Evolutionary conservation across 2,329 filamentous ascomycete genomes (phyloP).

Genomic region (Magnaporthales sp.): DNA sequence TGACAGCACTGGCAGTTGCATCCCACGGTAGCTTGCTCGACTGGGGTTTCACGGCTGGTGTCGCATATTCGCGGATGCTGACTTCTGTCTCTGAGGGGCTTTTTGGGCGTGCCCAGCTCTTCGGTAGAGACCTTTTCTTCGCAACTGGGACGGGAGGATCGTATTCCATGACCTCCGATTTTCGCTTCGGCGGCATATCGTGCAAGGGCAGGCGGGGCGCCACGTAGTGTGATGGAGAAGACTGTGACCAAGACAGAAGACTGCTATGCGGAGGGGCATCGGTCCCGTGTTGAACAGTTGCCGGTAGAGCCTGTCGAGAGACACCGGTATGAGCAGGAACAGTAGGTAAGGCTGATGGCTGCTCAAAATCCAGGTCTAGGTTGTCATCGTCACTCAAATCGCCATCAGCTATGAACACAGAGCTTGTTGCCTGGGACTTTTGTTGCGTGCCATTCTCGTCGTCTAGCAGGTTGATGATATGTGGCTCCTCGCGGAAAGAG

Average conservation of each 20-base stretch:
- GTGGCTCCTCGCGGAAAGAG: slow-evolving; percentile 36
- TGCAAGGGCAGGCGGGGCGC: slow-evolving; percentile 22
- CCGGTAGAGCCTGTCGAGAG: slow-evolving; percentile 10
- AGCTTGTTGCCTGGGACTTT: slow-evolving; percentile 14
- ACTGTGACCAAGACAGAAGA: slow-evolving; percentile 63
- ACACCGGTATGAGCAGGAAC: slow-evolving; percentile 10
- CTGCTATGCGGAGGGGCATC: slow-evolving; percentile 18
- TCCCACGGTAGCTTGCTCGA: slow-evolving; percentile 51
- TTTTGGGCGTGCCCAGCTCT: slow-evolving; percentile 23
- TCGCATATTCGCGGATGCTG: neutral
- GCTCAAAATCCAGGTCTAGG: slow-evolving; percentile 60
- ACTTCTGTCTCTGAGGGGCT: slow-evolving; percentile 8
- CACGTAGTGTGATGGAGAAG: slow-evolving; percentile 40
- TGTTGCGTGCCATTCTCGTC: slow-evolving; percentile 5
- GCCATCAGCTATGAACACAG: slow-evolving; percentile 62
- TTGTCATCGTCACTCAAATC: slow-evolving; percentile 83
- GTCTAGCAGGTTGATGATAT: slow-evolving; percentile 26
- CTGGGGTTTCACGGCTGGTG: slow-evolving; percentile 9
- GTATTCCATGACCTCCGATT: slow-evolving; percentile 23
- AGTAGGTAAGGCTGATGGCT: slow-evolving; percentile 41
- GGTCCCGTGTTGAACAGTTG: slow-evolving; percentile 14
- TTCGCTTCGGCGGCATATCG: slow-evolving; percentile 30
- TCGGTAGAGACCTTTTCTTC: slow-evolving; percentile 62
- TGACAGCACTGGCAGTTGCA: slow-evolving; percentile 62
- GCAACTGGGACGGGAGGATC: slow-evolving; percentile 23